A percentile compares a stretch with the other conserved stretches of the same genome.
These are phyloP conservation scores for Tylopilus subfusipes DNA, from an alignment of 768 basidiomycete species.

Conservation along the genomic window DNA sequence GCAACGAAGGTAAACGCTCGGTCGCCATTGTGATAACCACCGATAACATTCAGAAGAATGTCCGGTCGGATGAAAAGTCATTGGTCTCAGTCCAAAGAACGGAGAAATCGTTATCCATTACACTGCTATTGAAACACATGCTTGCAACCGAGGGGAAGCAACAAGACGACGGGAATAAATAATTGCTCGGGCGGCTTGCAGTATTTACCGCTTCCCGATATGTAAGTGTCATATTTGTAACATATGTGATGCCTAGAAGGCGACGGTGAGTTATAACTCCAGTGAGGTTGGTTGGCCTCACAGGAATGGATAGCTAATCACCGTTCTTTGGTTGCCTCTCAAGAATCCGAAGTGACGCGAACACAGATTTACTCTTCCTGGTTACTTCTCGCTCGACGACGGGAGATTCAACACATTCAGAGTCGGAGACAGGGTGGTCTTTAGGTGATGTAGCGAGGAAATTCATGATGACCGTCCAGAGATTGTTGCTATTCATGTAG, in stretches of 20 bases:
- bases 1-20: neutral
- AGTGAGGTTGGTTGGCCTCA: neutral
- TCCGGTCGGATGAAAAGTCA: neutral
- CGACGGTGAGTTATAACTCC: neutral
- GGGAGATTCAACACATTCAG: constrained; percentile 6
- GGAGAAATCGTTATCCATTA: neutral
- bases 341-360: constrained; percentile 21
- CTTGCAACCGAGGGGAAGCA: neutral
- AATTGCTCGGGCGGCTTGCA: neutral
- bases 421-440: constrained; percentile 26
- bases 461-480: constrained; percentile 67
- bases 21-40: neutral
- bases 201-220: neutral
- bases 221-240: neutral
- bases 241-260: constrained; percentile 2
- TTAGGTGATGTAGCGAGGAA: constrained; percentile 57
- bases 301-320: neutral
- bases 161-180: neutral
- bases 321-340: constrained; percentile 6
- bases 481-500: constrained; percentile 59
- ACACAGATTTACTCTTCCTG: constrained; percentile 28
- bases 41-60: constrained; percentile 3
- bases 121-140: neutral
- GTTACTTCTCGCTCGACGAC: neutral
- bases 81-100: neutral